Conservation (phyloP, 2,329 filamentous ascomycete species). For the Monosporascus ibericus region DNA sequence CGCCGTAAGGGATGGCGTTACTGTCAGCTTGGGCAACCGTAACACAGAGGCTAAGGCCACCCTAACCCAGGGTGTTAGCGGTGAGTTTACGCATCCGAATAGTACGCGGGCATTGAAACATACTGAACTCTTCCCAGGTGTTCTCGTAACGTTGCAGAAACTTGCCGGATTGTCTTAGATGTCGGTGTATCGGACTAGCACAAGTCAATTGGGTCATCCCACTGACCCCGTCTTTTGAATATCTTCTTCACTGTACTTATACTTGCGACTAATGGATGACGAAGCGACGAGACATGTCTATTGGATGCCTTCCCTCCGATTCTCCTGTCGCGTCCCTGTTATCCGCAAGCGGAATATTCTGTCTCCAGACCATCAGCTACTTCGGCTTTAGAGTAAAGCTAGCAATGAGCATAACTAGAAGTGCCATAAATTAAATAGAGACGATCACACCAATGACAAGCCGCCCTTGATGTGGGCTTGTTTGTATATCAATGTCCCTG, state of each 20-base stretch:
- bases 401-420: background rate
- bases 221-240: background rate
- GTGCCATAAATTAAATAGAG: background rate
- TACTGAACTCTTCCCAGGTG: constrained; percentile 29
- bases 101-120: background rate
- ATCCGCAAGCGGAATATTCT: background rate
- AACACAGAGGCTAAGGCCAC: constrained; percentile 86
- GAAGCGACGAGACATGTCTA: background rate
- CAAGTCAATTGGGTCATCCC: background rate
- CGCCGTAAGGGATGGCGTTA: constrained; percentile 64
- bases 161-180: constrained; percentile 35
- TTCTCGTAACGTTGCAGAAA: constrained; percentile 47
- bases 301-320: background rate
- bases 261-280: background rate
- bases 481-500: too few relatives aligned
- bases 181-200: background rate
- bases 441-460: background rate
- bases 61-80: constrained; percentile 84
- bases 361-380: background rate
- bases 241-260: constrained; percentile 14
- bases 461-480: too few relatives aligned
- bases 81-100: constrained; percentile 43
- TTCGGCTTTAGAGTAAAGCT: background rate
- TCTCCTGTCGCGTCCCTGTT: background rate
- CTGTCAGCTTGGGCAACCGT: constrained; percentile 77